Evolutionary conservation across 2,329 filamentous ascomycete species (phyloP).

Genomic region (Spiromastix sp.): DNA sequence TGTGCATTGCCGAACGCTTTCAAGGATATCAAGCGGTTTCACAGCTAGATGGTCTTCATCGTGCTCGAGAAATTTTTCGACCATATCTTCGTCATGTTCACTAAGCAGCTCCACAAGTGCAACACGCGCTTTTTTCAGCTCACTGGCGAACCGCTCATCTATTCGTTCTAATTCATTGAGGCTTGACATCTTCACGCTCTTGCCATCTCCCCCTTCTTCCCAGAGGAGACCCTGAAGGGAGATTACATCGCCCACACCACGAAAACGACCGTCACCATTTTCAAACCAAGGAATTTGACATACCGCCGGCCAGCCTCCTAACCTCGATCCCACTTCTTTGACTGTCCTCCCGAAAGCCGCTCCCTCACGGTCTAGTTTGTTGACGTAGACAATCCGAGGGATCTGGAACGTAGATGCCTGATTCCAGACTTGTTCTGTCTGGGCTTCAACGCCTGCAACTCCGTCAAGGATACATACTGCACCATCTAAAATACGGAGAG

Average conservation of each 20-base stretch:
- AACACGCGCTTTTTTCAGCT: conserved; percentile 65
- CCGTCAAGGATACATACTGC: conserved; percentile 89
- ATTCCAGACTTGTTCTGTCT: conserved; percentile 92
- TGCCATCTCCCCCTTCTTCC: conserved; percentile 56
- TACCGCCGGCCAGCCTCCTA: conserved; percentile 77
- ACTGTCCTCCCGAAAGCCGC: conserved; percentile 76
- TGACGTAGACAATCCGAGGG: conserved; percentile 70
- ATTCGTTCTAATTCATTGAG: conserved; percentile 43
- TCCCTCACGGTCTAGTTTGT: conserved; percentile 76
- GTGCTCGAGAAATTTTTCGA: conserved; percentile 71
- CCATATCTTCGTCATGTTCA: conserved; percentile 76
- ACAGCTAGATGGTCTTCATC: conserved; percentile 64
- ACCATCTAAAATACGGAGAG: conserved; percentile 76
- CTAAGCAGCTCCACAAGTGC: conserved; percentile 75
- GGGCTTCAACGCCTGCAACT: conserved; percentile 88
- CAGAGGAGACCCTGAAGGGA: conserved; percentile 66
- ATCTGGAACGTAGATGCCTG: conserved; percentile 81
- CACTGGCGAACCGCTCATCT: conserved; percentile 45
- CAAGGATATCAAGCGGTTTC: conserved; percentile 53
- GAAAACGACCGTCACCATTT: conserved; percentile 58
- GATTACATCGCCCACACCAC: conserved; percentile 76
- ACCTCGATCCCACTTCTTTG: conserved; percentile 67
- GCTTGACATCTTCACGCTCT: conserved; percentile 46
- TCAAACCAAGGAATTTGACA: conserved; percentile 96
- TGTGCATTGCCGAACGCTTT: conserved; percentile 64